Base-by-base conservation (phyloP, 2,329 filamentous ascomycete genomes). In the Diplodia intermedia region DNA sequence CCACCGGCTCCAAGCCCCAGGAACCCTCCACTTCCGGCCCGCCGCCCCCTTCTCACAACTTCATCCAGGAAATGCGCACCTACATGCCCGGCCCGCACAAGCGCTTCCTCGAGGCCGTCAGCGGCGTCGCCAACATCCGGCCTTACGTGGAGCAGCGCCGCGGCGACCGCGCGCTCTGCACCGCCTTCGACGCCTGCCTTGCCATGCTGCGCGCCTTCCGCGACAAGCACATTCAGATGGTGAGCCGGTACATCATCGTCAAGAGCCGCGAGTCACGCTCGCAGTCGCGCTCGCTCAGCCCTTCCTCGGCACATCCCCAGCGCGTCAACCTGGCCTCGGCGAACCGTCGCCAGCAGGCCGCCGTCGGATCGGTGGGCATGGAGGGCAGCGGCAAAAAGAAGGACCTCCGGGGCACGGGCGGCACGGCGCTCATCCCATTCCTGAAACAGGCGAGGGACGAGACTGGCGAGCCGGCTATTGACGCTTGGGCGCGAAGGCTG, bases 1-100 rank as follows among this genome's bases (percentile, higher is more conserved):
- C 94, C 0, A 98, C 95, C 0, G 94, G 94, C 49, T 88, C 92
- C 72, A 90, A 86, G 78, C 81, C 82, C 7, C 66, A 54, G 15
- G 54, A 43, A 3, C 63, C 62, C 31, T 53, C 68, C 15, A 20
- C 50, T 2, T 38, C 70, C 18, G 61, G 69, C 3, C 70, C 74
- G 15, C 74, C 81, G 43, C 82, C 85, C 29, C 85, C 88, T 5
- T 85, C 86, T 50, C 89, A 97, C 81, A 96, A 95, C 75, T 99
- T 99, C 81, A 94, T 99, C 76, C 89, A 91, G 75, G 95, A 99
- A 72, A 99, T 99, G 95, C 91, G 94, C 69, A 87, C 87, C 55
- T 99, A 99, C 81, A 99, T 99, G 95, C 95, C 95, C 0, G 94
- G 93, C 0, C 88, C 91, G 0, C 95, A 99, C 76, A 91, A 93